Evolutionary conservation across 2,329 filamentous ascomycete genomes (phyloP).

Genomic region (Alternaria triticina): DNA sequence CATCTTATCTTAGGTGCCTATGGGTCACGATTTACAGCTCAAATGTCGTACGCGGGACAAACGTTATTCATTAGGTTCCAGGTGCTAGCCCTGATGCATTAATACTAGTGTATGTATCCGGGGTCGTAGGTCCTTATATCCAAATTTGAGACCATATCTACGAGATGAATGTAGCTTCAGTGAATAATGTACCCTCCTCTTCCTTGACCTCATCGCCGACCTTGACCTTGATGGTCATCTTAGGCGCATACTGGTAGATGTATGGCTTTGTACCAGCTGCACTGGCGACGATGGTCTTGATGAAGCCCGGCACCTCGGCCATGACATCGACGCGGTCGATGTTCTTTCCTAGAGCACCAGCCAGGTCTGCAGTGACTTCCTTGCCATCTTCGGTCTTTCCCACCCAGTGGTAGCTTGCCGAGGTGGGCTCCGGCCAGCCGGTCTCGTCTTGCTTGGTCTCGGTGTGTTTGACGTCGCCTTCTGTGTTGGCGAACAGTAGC

Average conservation of each 20-base stretch:
- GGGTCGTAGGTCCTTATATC: conserved; percentile 24
- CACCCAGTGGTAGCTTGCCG: conserved; percentile 77
- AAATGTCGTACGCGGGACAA: not conserved
- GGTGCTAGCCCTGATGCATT: conserved; percentile 45
- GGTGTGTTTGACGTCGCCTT: conserved; percentile 71
- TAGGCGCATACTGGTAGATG: conserved; percentile 90
- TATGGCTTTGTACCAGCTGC: conserved; percentile 94
- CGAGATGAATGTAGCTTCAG: conserved; percentile 96
- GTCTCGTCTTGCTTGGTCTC: conserved; percentile 77
- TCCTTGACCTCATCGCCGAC: conserved; percentile 78
- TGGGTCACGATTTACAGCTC: not conserved
- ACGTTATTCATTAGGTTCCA: conserved; percentile 42
- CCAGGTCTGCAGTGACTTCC: conserved; percentile 70
- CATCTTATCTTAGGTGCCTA: no score
- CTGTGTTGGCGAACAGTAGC: conserved; percentile 74
- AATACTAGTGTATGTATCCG: conserved; percentile 40
- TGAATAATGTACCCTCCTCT: conserved; percentile 81
- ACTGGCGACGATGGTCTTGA: conserved; percentile 89
- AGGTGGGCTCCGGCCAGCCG: conserved; percentile 86
- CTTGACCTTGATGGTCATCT: conserved; percentile 80
- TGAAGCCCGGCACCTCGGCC: conserved; percentile 92
- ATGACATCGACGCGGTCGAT: conserved; percentile 92
- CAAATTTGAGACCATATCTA: conserved; percentile 43
- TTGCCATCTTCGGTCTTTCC: conserved; percentile 80
- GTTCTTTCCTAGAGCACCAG: conserved; percentile 70